Evolutionary conservation across 108 stramenopile genomes (phyloP).

Genomic region (Chaetoceros muelleri): DNA sequence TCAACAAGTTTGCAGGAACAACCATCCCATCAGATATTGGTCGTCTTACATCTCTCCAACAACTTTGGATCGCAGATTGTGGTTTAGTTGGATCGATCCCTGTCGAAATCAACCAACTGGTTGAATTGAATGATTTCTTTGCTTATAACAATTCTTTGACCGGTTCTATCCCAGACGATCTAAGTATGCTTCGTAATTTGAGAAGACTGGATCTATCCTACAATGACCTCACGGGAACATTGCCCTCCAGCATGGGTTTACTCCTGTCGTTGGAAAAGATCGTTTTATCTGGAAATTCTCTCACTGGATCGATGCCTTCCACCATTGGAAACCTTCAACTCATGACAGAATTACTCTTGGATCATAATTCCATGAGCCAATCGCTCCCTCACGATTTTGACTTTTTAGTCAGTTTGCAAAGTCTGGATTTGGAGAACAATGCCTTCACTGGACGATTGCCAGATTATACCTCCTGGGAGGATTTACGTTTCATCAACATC

Average conservation of each 20-base stretch:
- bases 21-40: slow-evolving; percentile 38
- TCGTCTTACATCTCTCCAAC: slow-evolving; percentile 12
- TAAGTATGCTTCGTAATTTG: slow-evolving; percentile 22
- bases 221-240: slow-evolving; percentile 37
- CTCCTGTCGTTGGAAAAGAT: slow-evolving; percentile 24
- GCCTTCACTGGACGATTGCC: slow-evolving; percentile 25
- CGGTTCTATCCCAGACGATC: slow-evolving; percentile 29
- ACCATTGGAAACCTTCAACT: slow-evolving; percentile 6
- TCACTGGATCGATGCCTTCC: slow-evolving; percentile 28
- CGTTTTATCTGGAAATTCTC: slow-evolving; percentile 29
- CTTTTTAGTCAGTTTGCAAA: slow-evolving; percentile 1
- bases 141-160: slow-evolving; percentile 20
- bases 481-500: neutral
- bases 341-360: neutral
- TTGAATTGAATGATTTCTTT: neutral
- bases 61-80: slow-evolving; percentile 24
- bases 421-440: slow-evolving; percentile 48
- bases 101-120: neutral
- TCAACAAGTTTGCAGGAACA: neutral
- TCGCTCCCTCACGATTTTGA: neutral
- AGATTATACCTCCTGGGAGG: neutral
- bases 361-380: neutral
- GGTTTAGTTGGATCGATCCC: neutral
- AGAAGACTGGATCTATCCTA: slow-evolving; percentile 25
- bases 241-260: slow-evolving; percentile 16